phyloP scores from a whole-genome alignment of 805 yeast genomes.

The Sugiyamaella floridensis region DNA sequence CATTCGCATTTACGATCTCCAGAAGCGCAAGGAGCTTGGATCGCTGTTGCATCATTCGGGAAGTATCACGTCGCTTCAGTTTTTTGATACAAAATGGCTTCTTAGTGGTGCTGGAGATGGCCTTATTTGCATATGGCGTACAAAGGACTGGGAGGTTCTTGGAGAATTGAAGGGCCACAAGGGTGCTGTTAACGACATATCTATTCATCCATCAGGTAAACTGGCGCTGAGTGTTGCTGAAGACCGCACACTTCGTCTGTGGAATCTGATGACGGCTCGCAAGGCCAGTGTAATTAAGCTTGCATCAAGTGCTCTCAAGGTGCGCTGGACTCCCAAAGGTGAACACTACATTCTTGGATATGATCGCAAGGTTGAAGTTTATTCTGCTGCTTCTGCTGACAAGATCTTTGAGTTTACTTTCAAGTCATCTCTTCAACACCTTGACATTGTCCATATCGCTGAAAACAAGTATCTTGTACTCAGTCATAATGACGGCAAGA shows the following conservation, averaged over 20 bases:
- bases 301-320: conserved; percentile 25
- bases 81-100: conserved; percentile 64
- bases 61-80: conserved; percentile 68
- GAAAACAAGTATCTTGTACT: conserved; percentile 49
- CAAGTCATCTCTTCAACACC: conserved; percentile 53
- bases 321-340: conserved; percentile 59
- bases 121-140: conserved; percentile 83
- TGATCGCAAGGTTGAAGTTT: conserved; percentile 55
- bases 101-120: conserved; percentile 90
- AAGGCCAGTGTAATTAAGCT: conserved; percentile 77
- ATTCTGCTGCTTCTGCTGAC: conserved; percentile 55
- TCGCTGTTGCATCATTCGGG: conserved; percentile 86
- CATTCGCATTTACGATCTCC: conserved; percentile 87
- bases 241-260: conserved; percentile 75
- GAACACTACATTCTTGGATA: conserved; percentile 70
- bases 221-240: conserved; percentile 84
- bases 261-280: conserved; percentile 96
- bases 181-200: conserved; percentile 74
- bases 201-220: conserved; percentile 84
- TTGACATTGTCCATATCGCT: conserved; percentile 42
- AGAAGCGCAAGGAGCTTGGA: conserved; percentile 89
- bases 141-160: conserved; percentile 92
- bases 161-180: conserved; percentile 85
- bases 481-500: conserved; percentile 66
- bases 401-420: conserved; percentile 43